phyloP scores from a whole-genome alignment of 1,284 basidiomycete species.

The Ganoderma resinaceum region DNA sequence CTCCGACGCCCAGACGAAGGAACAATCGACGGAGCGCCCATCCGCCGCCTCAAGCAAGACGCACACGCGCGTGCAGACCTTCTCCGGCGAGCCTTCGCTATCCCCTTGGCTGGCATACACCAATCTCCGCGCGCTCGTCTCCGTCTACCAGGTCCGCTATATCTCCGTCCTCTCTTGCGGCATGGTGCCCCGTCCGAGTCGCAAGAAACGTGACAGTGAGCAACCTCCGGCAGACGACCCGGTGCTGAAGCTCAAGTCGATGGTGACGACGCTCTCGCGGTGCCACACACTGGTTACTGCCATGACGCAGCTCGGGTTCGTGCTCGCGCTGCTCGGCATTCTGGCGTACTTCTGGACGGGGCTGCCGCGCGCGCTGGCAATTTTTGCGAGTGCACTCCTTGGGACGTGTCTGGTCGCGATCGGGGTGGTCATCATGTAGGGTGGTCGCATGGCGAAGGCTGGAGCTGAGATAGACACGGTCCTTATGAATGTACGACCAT shows the following conservation, averaged over 20 bases:
- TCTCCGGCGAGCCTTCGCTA: background rate
- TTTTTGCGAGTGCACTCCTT: slow-evolving; percentile 42
- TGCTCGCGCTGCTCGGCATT: slow-evolving; percentile 42
- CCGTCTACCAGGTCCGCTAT: slow-evolving; percentile 25
- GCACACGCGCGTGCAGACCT: background rate
- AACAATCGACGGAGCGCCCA: slow-evolving; percentile 14
- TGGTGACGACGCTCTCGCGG: slow-evolving; percentile 40
- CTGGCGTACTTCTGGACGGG: slow-evolving; percentile 44
- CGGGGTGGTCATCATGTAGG: slow-evolving; percentile 3
- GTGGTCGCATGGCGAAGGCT: background rate
- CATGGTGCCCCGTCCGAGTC: background rate
- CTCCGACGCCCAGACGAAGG: slow-evolving; percentile 35
- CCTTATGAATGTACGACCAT: background rate
- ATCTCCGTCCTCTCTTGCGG: slow-evolving; percentile 8
- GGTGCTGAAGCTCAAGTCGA: slow-evolving; percentile 31
- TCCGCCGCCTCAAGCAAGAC: background rate
- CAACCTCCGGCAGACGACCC: slow-evolving; percentile 7
- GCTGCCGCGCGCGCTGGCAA: slow-evolving; percentile 38
- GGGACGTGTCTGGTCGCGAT: slow-evolving; percentile 31
- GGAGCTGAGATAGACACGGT: background rate
- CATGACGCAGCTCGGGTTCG: slow-evolving; percentile 42
- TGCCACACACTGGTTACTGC: slow-evolving; percentile 41
- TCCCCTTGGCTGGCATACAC: slow-evolving; percentile 1
- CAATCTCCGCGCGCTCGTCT: slow-evolving; percentile 26
- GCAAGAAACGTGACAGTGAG: background rate